Evolutionary conservation across 148 eudicot species (phyloP).

Genomic region (Cornus suecica): DNA sequence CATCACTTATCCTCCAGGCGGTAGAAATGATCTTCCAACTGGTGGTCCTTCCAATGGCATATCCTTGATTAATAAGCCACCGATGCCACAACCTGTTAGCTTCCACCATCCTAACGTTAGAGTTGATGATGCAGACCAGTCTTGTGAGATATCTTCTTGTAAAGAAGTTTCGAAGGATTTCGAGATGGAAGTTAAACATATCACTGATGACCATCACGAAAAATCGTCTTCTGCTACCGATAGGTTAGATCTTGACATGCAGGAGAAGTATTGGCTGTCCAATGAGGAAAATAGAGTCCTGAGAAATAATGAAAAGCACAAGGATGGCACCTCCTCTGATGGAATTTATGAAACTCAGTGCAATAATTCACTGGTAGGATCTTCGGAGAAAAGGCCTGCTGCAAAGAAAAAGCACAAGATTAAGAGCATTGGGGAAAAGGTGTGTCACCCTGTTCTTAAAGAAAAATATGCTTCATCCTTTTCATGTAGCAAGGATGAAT

Average conservation of each 20-base stretch:
- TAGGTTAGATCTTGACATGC: neutral
- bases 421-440: constrained; percentile 8
- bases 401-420: constrained; percentile 10
- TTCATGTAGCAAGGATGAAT: neutral
- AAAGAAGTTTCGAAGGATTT: constrained; percentile 10
- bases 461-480: neutral
- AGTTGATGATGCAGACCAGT: neutral
- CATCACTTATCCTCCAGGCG: constrained; percentile 1
- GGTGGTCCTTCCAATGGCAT: constrained; percentile 12
- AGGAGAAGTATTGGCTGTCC: neutral
- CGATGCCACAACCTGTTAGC: constrained; percentile 3
- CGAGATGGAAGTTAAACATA: constrained; percentile 13
- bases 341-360: neutral
- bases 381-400: neutral
- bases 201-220: neutral
- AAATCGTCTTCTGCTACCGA: constrained; percentile 3
- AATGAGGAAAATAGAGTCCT: constrained; percentile 5
- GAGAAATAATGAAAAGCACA: neutral
- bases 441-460: constrained; percentile 4
- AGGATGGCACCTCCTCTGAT: neutral
- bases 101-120: neutral
- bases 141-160: neutral
- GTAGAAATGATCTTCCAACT: constrained; percentile 9
- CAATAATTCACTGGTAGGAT: constrained; percentile 6
- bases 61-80: neutral